Base-by-base conservation (phyloP, 2,329 filamentous ascomycete species). In the Aureobasidium musti region DNA sequence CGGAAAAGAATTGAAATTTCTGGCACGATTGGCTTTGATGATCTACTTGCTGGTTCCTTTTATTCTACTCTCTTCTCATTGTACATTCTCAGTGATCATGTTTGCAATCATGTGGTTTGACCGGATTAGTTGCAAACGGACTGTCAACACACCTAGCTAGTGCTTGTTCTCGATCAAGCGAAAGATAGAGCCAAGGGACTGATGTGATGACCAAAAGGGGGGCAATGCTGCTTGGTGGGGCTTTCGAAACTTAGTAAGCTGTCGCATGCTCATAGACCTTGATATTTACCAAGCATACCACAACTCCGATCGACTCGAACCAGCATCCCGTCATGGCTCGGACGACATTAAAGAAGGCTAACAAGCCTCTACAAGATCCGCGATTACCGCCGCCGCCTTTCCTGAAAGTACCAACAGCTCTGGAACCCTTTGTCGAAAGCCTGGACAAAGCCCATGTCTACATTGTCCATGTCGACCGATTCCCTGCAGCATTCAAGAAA, bases 391-490 rank as follows among this genome's bases (percentile, higher is more conserved):
- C 74, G 53, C 28, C 68, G 33, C 91, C 91, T 8, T 96, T 95
- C 82, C 84, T 84, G 71, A 82, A 82, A 67, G 86, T 87, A 0
- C 86, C 91, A 0, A 76, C 84, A 57, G 81, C 83, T 37, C 84
- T 96, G 64, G 73, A 82, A 60, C 84, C 87, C 13, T 89, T 96
- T 75, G 83, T 90, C 73, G 79, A 84, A 41, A 84, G 82, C 50
- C 87, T 97, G 68, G 84, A 87, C 67, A 82, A 84, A 66, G 79
- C 84, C 66, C 87, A 91, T 77, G 84, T 96, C 75, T 97, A 97
- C 83, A 85, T 97, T 73, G 84, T 89, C 35, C 92, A 97, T 80
- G 82, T 96, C 77, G 93, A 97, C 82, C 80, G 79, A 68, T 87
- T 89, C 69, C 87, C 88, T 0, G 78, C 79, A 23, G 82, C 83